Percentiles rank a stretch among this genome's conserved stretches.
Evolutionary conservation across 1,284 basidiomycete species (phyloP).

Genomic region (Chiua sp.): DNA sequence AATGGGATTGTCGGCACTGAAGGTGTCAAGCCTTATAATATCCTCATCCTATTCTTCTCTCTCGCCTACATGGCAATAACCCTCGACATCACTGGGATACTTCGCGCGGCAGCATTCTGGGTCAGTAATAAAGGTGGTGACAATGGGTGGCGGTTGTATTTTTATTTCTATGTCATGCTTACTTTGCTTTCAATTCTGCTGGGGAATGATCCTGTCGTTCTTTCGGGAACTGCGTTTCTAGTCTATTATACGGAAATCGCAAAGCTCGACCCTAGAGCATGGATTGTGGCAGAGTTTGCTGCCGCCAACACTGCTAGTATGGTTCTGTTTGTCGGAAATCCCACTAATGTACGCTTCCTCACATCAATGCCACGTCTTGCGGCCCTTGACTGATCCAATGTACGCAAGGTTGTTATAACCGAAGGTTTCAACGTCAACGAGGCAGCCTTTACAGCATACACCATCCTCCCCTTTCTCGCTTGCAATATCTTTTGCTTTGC

Average conservation of each 20-base stretch:
- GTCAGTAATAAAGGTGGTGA: conserved; percentile 81
- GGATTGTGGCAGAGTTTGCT: conserved; percentile 62
- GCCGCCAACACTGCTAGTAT: conserved; percentile 84
- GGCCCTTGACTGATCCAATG: not conserved
- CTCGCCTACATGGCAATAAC: conserved; percentile 96
- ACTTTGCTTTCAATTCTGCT: conserved; percentile 80
- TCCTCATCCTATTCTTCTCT: conserved; percentile 91
- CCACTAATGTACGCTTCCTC: conserved; percentile 60
- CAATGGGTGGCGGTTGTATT: conserved; percentile 74
- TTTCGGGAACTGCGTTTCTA: conserved; percentile 87
- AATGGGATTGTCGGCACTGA: conserved; percentile 76
- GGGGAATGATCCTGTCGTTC: conserved; percentile 91
- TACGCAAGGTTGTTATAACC: conserved; percentile 56
- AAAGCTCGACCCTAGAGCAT: conserved; percentile 51
- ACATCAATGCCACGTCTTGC: not conserved
- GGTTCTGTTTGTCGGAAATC: conserved; percentile 74
- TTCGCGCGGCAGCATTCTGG: conserved; percentile 88
- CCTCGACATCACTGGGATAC: conserved; percentile 87
- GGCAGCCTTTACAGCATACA: conserved; percentile 73
- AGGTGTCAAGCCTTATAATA: conserved; percentile 90
- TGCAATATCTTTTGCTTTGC: conserved; percentile 61
- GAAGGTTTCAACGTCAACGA: conserved; percentile 66
- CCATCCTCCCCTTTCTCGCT: conserved; percentile 71
- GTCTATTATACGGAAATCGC: conserved; percentile 85
- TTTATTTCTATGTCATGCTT: conserved; percentile 83